These are phyloP conservation scores for Ophiostoma populinum DNA, from an alignment of 2,329 filamentous ascomycete species.

Conservation along the genomic window DNA sequence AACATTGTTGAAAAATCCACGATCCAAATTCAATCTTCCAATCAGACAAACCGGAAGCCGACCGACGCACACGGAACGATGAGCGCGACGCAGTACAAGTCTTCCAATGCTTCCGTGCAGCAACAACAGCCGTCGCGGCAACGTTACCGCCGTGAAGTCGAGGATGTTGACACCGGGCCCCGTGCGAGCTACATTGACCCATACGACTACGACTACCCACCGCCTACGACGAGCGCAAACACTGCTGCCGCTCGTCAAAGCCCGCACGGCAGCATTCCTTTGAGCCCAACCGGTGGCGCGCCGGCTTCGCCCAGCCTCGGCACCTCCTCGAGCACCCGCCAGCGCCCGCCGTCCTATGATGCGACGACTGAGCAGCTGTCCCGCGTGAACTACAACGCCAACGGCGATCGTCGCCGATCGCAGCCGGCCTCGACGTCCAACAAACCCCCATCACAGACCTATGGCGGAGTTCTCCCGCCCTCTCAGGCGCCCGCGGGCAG, in stretches of 20 bases:
- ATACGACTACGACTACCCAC: background rate
- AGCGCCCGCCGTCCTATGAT: background rate
- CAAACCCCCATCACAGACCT: background rate
- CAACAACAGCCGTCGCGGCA: no score
- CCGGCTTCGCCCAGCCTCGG: background rate
- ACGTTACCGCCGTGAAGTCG: background rate
- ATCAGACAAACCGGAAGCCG: no score
- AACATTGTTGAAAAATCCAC: no score
- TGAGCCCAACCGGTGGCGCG: background rate
- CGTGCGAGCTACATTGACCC: background rate
- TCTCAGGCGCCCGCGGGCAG: background rate
- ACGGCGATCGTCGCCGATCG: background rate
- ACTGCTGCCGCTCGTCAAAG: slow-evolving; percentile 1
- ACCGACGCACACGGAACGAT: no score
- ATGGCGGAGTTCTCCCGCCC: background rate
- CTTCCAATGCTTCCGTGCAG: no score
- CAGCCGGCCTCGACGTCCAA: background rate
- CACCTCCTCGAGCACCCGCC: background rate
- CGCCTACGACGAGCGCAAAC: background rate
- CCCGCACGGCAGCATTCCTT: background rate
- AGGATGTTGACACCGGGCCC: background rate
- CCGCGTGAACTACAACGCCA: background rate
- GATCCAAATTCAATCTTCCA: no score
- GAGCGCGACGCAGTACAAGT: no score
- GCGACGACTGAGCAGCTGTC: background rate